Conservation (phyloP, 345 rosid genomes). For the Trapa bicornis region DNA sequence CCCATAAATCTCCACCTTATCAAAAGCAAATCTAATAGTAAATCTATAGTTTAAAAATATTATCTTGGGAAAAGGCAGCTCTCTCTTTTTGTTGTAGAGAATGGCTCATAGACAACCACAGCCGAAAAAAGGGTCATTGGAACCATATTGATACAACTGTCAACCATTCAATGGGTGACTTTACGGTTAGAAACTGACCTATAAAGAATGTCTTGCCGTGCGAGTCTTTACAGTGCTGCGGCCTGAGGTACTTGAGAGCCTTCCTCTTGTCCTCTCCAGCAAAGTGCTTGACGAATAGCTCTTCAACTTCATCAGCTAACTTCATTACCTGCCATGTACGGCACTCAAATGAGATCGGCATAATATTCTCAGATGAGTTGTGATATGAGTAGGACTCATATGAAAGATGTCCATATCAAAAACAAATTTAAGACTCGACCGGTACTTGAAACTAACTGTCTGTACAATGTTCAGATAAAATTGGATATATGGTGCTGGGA, state of each 20-base stretch:
- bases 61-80: not conserved
- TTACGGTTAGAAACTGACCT: conserved; percentile 36
- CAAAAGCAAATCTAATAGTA: not conserved
- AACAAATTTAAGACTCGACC: conserved; percentile 5
- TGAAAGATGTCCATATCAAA: not conserved
- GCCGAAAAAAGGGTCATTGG: too few species aligned
- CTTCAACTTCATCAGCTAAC: conserved; percentile 82
- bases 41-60: not conserved
- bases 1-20: not conserved
- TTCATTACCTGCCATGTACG: conserved; percentile 62
- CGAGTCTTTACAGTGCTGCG: conserved; percentile 67
- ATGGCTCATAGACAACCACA: too few species aligned
- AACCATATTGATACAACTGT: not conserved
- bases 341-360: conserved; percentile 9
- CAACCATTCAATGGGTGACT: not conserved
- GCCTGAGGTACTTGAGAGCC: conserved; percentile 79
- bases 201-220: conserved; percentile 79
- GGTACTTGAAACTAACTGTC: conserved; percentile 22
- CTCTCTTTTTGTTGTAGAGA: too few species aligned
- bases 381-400: conserved; percentile 6
- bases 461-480: conserved; percentile 7
- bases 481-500: conserved; percentile 3
- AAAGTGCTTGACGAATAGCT: conserved; percentile 66
- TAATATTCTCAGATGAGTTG: not conserved
- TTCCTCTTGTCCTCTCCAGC: conserved; percentile 66